Conservation (phyloP, 768 basidiomycete genomes). For the Ephemerocybe angulata region DNA sequence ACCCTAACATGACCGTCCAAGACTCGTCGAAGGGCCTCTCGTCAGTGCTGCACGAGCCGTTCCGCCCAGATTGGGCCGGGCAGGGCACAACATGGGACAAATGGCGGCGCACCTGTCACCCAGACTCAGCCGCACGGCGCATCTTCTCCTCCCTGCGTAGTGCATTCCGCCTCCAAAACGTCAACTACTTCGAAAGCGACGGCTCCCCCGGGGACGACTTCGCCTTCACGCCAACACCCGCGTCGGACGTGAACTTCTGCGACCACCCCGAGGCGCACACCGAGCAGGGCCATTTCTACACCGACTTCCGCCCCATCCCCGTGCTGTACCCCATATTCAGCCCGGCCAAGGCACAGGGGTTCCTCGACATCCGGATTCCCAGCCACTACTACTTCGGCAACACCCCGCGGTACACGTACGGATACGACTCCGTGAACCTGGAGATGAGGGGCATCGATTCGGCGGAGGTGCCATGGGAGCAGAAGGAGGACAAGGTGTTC, state of each 20-base stretch:
- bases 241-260: constrained; percentile 66
- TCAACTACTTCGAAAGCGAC: constrained; percentile 17
- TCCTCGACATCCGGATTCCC: constrained; percentile 80
- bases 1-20: constrained; percentile 56
- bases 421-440: constrained; percentile 68
- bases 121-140: constrained; percentile 66
- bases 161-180: constrained; percentile 23
- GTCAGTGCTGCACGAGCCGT: constrained; percentile 47
- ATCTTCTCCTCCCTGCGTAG: constrained; percentile 60
- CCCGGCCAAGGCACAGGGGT: constrained; percentile 76
- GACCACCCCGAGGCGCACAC: constrained; percentile 70
- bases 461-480: constrained; percentile 79
- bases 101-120: constrained; percentile 77
- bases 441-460: constrained; percentile 67
- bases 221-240: constrained; percentile 50
- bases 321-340: constrained; percentile 83
- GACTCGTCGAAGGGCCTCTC: constrained; percentile 35
- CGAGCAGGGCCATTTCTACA: constrained; percentile 87
- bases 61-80: constrained; percentile 74
- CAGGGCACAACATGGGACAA: constrained; percentile 84
- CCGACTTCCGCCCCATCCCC: constrained; percentile 81
- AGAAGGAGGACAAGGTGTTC: constrained; percentile 72
- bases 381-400: constrained; percentile 87
- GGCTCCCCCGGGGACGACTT: constrained; percentile 46
- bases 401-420: constrained; percentile 73